Evolutionary conservation across 768 basidiomycete species (phyloP), one percentile per base, ranked within the genome.

Genomic region (Tricholoma sp.): DNA sequence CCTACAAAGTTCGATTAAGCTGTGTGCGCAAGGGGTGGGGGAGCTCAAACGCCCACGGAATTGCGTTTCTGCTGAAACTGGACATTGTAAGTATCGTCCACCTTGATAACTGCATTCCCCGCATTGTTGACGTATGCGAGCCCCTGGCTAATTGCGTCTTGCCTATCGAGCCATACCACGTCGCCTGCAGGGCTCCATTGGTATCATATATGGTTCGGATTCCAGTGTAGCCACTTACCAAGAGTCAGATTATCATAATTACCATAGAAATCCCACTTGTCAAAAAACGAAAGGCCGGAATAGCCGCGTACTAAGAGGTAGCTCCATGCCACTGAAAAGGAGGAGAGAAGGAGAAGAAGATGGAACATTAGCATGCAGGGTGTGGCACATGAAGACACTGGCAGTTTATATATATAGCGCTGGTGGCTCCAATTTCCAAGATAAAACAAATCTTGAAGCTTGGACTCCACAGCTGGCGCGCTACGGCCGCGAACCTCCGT

Each of bases 81-180:
- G 1, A 90, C 78, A 45, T 76, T 76, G 10, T 82, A 82, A 7
- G 71, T 69, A 64, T 90, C 89, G 74, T 92, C 90, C 6, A 92
- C 89, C 62, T 79, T 83, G 50, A 94, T 73, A 58, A 94, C 77
- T 5, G 84, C 85, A 54, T 85, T 81, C 6, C 87, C 84, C 1
- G 76, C 76, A 42, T 63, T 62, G 59, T 87, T 85, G 60, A 88
- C 66, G 62, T 80, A 89, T 4, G 83, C 82, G 17, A 91, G 73
- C 1, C 74, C 63, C 57, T 80, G 73, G 6, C 73, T 65, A 10
- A 70, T 67, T 0, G 85, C 86, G 18, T 73, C 71, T 2, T 72
- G 67, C 53, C 72, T 65, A 61, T 78, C 76, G 15, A 84, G 72
- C 74, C 79, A 89, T 41, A 80, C 81, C 15, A 82, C 84, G 61